Percentiles rank a stretch among this genome's conserved stretches.
Conservation (phyloP, 495 filamentous ascomycete species). For the Rostrohypoxylon terebratum region DNA sequence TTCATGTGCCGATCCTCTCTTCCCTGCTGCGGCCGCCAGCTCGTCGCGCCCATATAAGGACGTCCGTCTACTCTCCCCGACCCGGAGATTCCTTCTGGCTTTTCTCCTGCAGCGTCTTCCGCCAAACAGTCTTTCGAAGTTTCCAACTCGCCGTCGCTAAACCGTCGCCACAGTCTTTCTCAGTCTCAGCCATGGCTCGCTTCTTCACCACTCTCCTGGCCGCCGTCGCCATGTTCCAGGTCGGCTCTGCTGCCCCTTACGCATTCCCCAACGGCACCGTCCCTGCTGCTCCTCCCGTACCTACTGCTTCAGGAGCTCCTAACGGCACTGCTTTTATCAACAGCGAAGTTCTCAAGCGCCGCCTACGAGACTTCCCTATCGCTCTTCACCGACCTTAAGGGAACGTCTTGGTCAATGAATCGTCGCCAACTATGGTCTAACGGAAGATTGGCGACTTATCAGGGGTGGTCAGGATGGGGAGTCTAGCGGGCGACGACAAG, state of each 20-base stretch:
- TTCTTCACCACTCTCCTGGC: slow-evolving; percentile 49
- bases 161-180: slow-evolving; percentile 19
- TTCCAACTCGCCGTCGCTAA: slow-evolving; percentile 17
- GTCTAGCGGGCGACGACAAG: slow-evolving; percentile 28
- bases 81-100: slow-evolving; percentile 10
- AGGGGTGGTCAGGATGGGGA: slow-evolving; percentile 19
- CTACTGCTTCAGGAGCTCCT: not conserved
- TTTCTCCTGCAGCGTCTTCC: slow-evolving; percentile 23
- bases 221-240: slow-evolving; percentile 44
- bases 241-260: slow-evolving; percentile 46
- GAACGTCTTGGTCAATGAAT: not conserved
- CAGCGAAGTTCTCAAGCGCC: slow-evolving; percentile 34
- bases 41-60: slow-evolving; percentile 34
- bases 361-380: slow-evolving; percentile 48
- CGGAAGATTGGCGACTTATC: slow-evolving; percentile 8
- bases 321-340: slow-evolving; percentile 28
- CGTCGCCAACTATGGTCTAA: slow-evolving; percentile 11
- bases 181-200: slow-evolving; percentile 43
- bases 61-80: slow-evolving; percentile 22
- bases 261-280: slow-evolving; percentile 38
- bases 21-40: slow-evolving; percentile 6
- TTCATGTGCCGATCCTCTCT: slow-evolving; percentile 41
- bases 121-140: slow-evolving; percentile 20
- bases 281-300: slow-evolving; percentile 19
- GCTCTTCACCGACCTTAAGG: slow-evolving; percentile 45